Evolutionary conservation across 306 rosid genomes (phyloP).

Genomic region (Cicer pinnatifidum): DNA sequence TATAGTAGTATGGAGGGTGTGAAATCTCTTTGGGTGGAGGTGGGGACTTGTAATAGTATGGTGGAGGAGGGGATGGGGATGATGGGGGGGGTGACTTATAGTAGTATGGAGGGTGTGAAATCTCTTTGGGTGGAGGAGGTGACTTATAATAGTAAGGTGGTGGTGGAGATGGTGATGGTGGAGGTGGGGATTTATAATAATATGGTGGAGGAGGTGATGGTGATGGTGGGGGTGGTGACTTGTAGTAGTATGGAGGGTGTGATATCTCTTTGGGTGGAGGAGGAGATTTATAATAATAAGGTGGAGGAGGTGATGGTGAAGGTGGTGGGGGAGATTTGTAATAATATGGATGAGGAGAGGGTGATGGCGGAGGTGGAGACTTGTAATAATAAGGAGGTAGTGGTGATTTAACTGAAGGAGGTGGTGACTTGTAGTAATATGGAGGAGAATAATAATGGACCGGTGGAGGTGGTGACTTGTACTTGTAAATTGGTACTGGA

Average conservation of each 20-base stretch:
- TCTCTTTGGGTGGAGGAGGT: conserved; percentile 43
- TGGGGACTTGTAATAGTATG: conserved; percentile 33
- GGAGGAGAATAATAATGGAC: neutral
- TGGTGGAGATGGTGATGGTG: conserved; percentile 34
- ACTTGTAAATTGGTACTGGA: neutral
- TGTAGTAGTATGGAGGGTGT: neutral
- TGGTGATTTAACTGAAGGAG: neutral
- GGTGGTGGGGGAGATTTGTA: neutral
- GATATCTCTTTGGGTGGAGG: conserved; percentile 49
- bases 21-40: conserved; percentile 45
- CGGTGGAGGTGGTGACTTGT: neutral
- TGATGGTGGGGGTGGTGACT: conserved; percentile 53
- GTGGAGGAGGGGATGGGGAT: conserved; percentile 3
- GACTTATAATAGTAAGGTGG: conserved; percentile 41
- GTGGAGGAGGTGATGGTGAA: conserved; percentile 26
- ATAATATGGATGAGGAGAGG: neutral
- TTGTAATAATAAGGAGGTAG: neutral
- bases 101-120: conserved; percentile 22
- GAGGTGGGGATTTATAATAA: conserved; percentile 53
- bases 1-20: neutral
- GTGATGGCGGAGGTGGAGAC: too few species aligned
- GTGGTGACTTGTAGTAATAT: neutral
- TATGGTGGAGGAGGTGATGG: conserved; percentile 3
- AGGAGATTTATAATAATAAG: conserved; percentile 29
- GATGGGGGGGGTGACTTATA: conserved; percentile 43